These are phyloP conservation scores for Geotrichum fermentans DNA, from an alignment of 1,139 yeast species.

Conservation along the genomic window DNA sequence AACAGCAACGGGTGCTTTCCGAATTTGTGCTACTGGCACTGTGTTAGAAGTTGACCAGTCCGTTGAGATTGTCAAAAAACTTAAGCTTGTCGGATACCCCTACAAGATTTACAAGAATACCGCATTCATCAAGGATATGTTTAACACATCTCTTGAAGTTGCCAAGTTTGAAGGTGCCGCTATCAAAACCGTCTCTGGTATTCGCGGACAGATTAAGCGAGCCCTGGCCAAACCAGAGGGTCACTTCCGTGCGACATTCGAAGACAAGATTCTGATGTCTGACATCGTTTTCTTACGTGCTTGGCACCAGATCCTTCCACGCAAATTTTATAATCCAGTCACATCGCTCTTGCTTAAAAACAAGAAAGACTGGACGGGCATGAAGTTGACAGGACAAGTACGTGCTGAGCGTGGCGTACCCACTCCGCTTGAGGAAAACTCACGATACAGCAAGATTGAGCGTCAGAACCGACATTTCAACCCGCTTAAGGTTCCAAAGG, in stretches of 20 bases:
- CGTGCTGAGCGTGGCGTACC: slow-evolving; percentile 68
- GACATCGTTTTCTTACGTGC: slow-evolving; percentile 88
- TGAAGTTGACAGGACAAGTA: slow-evolving; percentile 91
- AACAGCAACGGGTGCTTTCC: slow-evolving; percentile 81
- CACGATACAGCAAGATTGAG: slow-evolving; percentile 77
- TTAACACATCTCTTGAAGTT: slow-evolving; percentile 83
- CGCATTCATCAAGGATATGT: slow-evolving; percentile 96
- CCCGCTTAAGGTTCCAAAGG: slow-evolving; percentile 77
- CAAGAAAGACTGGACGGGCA: slow-evolving; percentile 90
- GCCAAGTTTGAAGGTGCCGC: slow-evolving; percentile 98
- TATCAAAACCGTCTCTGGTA: slow-evolving; percentile 92
- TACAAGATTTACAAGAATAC: slow-evolving; percentile 91
- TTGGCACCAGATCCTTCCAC: slow-evolving; percentile 92
- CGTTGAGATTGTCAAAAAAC: slow-evolving; percentile 89
- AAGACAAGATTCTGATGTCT: slow-evolving; percentile 85
- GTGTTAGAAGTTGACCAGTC: slow-evolving; percentile 87
- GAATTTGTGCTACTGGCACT: slow-evolving; percentile 97
- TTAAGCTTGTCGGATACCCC: slow-evolving; percentile 93
- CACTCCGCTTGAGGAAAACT: slow-evolving; percentile 54
- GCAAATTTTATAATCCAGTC: slow-evolving; percentile 92
- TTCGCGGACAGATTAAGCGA: slow-evolving; percentile 94
- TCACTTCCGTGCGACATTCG: slow-evolving; percentile 96
- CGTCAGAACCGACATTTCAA: slow-evolving; percentile 84
- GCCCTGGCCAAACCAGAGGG: slow-evolving; percentile 95
- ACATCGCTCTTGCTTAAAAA: slow-evolving; percentile 74